Evolutionary conservation across 768 basidiomycete species (phyloP).

Genomic region (Leccinellum albellum): DNA sequence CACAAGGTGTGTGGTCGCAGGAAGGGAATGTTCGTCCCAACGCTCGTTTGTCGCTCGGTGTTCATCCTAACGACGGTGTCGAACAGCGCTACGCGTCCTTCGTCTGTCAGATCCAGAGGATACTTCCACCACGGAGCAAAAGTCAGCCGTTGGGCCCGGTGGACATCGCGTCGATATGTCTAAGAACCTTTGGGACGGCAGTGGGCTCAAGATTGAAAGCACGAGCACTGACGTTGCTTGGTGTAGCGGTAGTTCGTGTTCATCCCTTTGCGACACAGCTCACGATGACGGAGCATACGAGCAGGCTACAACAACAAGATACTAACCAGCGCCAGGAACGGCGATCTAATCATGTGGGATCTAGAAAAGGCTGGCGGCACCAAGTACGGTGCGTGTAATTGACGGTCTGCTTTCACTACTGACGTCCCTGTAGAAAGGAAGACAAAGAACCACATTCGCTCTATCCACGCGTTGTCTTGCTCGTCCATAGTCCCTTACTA

Average conservation of each 20-base stretch:
- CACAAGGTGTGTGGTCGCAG: slow-evolving; percentile 63
- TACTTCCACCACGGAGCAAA: slow-evolving; percentile 42
- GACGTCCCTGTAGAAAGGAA: slow-evolving; percentile 50
- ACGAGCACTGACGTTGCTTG: slow-evolving; percentile 79
- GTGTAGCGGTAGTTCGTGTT: slow-evolving; percentile 61
- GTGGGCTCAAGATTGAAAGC: slow-evolving; percentile 74
- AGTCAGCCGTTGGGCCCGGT: slow-evolving; percentile 50
- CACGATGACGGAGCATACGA: slow-evolving; percentile 1
- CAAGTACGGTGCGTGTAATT: slow-evolving; percentile 59
- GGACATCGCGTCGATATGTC: slow-evolving; percentile 69
- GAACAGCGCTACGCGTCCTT: slow-evolving; percentile 56
- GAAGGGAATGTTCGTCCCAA: slow-evolving; percentile 63
- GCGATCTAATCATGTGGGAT: slow-evolving; percentile 84
- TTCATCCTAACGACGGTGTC: slow-evolving; percentile 8
- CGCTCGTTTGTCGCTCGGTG: neutral
- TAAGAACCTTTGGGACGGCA: slow-evolving; percentile 75
- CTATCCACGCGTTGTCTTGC: slow-evolving; percentile 66
- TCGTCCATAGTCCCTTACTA: slow-evolving; percentile 67
- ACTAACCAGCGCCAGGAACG: slow-evolving; percentile 75
- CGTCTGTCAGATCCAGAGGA: slow-evolving; percentile 51
- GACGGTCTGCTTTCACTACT: slow-evolving; percentile 8
- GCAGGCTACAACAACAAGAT: slow-evolving; percentile 72
- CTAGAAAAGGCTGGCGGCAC: slow-evolving; percentile 58
- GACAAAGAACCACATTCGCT: slow-evolving; percentile 66
- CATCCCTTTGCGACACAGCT: neutral